Evolutionary conservation across 2,329 filamentous ascomycete genomes (phyloP).

Genomic region (Mycosphaerella sp.): DNA sequence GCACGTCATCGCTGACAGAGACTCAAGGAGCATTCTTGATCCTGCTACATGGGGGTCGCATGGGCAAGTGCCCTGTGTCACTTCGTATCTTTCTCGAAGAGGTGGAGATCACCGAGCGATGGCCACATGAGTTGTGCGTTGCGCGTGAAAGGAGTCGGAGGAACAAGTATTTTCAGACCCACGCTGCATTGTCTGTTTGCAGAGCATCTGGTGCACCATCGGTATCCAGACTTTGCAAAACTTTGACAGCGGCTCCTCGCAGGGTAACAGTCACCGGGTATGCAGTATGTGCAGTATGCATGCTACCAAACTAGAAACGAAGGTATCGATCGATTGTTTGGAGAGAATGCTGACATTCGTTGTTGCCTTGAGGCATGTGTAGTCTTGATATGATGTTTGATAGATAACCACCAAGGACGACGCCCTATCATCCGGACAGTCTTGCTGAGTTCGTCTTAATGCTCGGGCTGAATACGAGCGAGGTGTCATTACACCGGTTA

Average conservation of each 20-base stretch:
- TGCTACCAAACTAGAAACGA: neutral
- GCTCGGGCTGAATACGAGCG: neutral
- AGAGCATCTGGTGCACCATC: neutral
- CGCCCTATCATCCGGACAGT: neutral
- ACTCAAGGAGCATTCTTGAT: too few relatives aligned
- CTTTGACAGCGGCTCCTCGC: neutral
- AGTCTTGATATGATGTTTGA: neutral
- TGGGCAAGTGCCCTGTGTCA: too few relatives aligned
- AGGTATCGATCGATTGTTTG: neutral
- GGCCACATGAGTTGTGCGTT: neutral
- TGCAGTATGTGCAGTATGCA: neutral
- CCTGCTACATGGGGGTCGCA: too few relatives aligned
- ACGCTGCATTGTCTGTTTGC: neutral
- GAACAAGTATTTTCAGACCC: neutral
- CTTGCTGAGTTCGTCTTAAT: neutral
- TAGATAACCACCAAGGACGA: neutral
- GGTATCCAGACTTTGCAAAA: neutral
- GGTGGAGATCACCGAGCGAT: too few relatives aligned
- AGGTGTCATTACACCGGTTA: neutral
- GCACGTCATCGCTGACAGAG: too few relatives aligned
- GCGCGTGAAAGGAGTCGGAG: neutral
- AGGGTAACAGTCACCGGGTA: neutral
- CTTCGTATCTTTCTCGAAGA: too few relatives aligned
- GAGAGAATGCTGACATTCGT: neutral
- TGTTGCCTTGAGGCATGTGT: neutral